Evolutionary conservation across 192 early-diverging fungal genomes (phyloP).

Genomic region (Coemansia sp.): DNA sequence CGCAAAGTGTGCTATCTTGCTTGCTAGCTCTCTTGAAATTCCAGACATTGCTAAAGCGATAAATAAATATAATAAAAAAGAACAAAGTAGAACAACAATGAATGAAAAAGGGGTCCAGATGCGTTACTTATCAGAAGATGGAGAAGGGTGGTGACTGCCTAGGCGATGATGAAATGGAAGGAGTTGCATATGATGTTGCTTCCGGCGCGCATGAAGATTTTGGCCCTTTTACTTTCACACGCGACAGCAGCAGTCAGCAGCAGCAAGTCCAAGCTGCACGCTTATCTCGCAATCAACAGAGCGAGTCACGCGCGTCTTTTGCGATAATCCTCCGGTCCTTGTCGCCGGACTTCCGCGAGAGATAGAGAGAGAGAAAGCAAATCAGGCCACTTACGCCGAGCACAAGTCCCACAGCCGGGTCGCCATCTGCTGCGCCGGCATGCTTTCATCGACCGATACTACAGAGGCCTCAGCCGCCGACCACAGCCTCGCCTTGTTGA

Average conservation of each 20-base stretch:
- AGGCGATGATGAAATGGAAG: not conserved
- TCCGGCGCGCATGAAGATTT: conserved; percentile 1
- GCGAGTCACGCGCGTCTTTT: not conserved
- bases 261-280: not conserved
- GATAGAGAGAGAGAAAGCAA: not conserved
- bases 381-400: conserved; percentile 11
- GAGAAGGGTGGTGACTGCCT: not conserved
- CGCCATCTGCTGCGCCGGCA: conserved; percentile 36
- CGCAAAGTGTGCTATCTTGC: conserved; percentile 77
- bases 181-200: not conserved
- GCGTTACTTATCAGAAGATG: not conserved
- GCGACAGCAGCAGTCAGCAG: not conserved
- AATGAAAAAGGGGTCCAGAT: not conserved
- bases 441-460: conserved; percentile 8
- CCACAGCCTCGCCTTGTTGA: conserved; percentile 24
- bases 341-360: not conserved
- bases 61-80: not conserved
- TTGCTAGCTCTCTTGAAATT: conserved; percentile 60
- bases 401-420: conserved; percentile 47
- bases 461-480: conserved; percentile 16
- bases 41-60: conserved; percentile 25
- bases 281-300: not conserved
- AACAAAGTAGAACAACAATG: not conserved
- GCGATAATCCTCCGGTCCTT: not conserved
- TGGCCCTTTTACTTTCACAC: conserved; percentile 1